A percentile compares a stretch with the other conserved stretches of the same genome.
Conservation (phyloP, 2,329 filamentous ascomycete species). For the Phialemoniopsis sp. region DNA sequence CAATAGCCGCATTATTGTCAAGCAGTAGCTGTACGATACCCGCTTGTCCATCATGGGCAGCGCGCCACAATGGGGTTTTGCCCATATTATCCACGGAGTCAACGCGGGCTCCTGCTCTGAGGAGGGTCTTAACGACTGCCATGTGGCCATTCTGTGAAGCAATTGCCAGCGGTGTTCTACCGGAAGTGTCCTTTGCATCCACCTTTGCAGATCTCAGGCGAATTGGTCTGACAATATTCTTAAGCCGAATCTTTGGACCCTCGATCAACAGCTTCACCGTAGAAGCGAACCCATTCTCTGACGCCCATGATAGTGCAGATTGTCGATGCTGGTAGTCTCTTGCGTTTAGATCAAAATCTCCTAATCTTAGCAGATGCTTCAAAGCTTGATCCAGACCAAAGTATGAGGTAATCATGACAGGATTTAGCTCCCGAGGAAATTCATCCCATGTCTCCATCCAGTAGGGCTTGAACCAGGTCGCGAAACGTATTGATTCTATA, state of each 20-base stretch:
- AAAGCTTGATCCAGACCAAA: neutral
- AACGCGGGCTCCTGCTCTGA: neutral
- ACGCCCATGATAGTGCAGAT: neutral
- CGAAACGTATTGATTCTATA: too few relatives aligned
- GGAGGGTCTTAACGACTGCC: neutral
- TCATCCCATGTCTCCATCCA: too few relatives aligned
- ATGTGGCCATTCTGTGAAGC: neutral
- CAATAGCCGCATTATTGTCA: too few relatives aligned
- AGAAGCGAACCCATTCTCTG: neutral
- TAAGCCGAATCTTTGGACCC: neutral
- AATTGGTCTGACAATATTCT: neutral
- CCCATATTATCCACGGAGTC: neutral
- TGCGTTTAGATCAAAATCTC: neutral
- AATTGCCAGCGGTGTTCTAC: neutral
- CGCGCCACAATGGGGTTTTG: neutral
- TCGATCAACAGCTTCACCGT: neutral
- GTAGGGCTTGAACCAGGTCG: too few relatives aligned
- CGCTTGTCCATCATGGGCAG: too few relatives aligned
- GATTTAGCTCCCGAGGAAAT: neutral
- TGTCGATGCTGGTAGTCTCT: neutral
- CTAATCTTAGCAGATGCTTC: neutral
- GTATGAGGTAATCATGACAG: too few relatives aligned
- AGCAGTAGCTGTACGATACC: too few relatives aligned
- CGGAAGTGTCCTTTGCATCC: neutral
- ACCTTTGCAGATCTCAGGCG: neutral